These are phyloP conservation scores for Curvularia spicifera DNA, from an alignment of 2,329 filamentous ascomycete genomes.

Conservation along the genomic window DNA sequence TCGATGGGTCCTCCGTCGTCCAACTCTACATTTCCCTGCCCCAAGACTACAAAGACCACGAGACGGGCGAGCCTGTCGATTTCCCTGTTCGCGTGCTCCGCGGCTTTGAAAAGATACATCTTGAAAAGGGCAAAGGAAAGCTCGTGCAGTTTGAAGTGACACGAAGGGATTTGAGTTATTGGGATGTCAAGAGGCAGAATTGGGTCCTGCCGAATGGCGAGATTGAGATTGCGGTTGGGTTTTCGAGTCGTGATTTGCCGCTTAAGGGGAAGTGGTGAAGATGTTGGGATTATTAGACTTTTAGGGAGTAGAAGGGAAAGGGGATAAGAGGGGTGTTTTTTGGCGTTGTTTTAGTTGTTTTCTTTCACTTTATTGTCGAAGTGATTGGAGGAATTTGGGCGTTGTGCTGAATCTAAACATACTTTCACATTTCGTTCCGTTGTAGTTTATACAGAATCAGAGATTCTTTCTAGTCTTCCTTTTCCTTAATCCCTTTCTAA, in stretches of 20 bases:
- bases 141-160: slow-evolving; percentile 49
- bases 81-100: slow-evolving; percentile 58
- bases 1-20: slow-evolving; percentile 60
- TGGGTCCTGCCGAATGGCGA: slow-evolving; percentile 50
- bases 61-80: slow-evolving; percentile 59
- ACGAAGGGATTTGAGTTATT: slow-evolving; percentile 52
- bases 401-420: neutral
- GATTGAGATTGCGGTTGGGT: slow-evolving; percentile 42
- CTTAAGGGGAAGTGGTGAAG: slow-evolving; percentile 41
- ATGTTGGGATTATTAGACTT: slow-evolving; percentile 2
- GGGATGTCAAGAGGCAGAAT: slow-evolving; percentile 50
- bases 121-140: slow-evolving; percentile 34
- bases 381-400: neutral
- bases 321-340: neutral
- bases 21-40: slow-evolving; percentile 64
- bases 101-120: slow-evolving; percentile 53
- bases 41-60: slow-evolving; percentile 48
- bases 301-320: slow-evolving; percentile 2
- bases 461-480: neutral
- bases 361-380: neutral
- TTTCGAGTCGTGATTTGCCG: slow-evolving; percentile 44
- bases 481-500: too few relatives aligned
- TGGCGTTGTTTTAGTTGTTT: neutral
- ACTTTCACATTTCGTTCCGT: neutral
- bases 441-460: neutral